phyloP scores from a whole-genome alignment of 805 yeast genomes.

The Yarrowia sp. region DNA sequence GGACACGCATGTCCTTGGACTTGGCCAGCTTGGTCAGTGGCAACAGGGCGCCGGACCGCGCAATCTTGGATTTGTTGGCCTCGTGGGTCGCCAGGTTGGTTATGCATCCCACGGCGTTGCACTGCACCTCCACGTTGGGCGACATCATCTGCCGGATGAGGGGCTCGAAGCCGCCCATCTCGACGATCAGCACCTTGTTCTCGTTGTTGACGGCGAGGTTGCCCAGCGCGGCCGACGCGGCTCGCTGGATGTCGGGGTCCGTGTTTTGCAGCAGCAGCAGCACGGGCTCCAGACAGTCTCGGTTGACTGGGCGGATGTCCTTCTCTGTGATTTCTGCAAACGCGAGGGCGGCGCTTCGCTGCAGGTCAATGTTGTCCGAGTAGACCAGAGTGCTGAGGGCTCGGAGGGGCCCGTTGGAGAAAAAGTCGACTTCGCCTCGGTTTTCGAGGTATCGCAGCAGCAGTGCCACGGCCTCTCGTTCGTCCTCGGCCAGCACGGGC shows the following conservation, averaged over 20 bases:
- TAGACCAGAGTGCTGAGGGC: constrained; percentile 91
- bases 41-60: constrained; percentile 90
- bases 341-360: constrained; percentile 95
- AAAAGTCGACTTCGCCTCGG: constrained; percentile 83
- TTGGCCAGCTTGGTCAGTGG: constrained; percentile 94
- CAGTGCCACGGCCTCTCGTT: constrained; percentile 92
- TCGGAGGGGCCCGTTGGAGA: constrained; percentile 71
- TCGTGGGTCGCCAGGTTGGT: constrained; percentile 98
- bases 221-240: constrained; percentile 99
- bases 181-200: constrained; percentile 87
- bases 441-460: constrained; percentile 86
- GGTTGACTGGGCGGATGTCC: constrained; percentile 83
- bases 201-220: constrained; percentile 95
- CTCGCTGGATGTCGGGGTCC: constrained; percentile 94
- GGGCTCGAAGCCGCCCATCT: constrained; percentile 97
- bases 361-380: constrained; percentile 90
- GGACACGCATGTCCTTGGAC: constrained; percentile 91
- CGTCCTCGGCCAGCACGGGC: constrained; percentile 88
- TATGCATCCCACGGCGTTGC: constrained; percentile 98
- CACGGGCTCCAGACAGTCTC: constrained; percentile 92
- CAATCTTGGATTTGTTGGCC: constrained; percentile 92
- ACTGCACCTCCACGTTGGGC: constrained; percentile 94
- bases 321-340: constrained; percentile 98
- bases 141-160: constrained; percentile 97
- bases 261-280: constrained; percentile 77